Conservation (phyloP, 108 stramenopile genomes). For the Bacterosira constricta region DNA sequence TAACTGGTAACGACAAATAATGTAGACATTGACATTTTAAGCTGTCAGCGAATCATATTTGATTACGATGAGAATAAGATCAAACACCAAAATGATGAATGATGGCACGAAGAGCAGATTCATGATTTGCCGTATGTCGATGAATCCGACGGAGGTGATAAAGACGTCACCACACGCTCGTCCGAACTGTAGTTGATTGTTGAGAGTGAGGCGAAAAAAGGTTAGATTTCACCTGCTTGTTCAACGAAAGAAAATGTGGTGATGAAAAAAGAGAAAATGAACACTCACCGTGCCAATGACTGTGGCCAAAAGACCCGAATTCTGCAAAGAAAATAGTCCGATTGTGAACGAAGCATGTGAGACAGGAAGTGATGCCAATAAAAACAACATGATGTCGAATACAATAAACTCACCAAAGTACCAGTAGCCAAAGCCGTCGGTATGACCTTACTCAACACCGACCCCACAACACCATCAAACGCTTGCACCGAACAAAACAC, state of each 20-base stretch:
- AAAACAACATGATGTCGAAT: no score
- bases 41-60: slow-evolving; percentile 68
- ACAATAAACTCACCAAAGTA: no score
- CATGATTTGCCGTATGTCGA: slow-evolving; percentile 64
- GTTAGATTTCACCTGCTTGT: neutral
- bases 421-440: slow-evolving; percentile 86
- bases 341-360: no score
- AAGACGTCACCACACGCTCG: slow-evolving; percentile 74
- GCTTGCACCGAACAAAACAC: slow-evolving; percentile 67
- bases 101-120: slow-evolving; percentile 73
- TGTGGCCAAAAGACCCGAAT: slow-evolving; percentile 78
- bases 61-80: slow-evolving; percentile 56
- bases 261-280: neutral
- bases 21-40: no score
- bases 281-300: slow-evolving; percentile 66
- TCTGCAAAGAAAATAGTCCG: no score
- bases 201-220: neutral
- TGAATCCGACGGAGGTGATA: slow-evolving; percentile 61
- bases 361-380: no score
- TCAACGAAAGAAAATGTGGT: neutral
- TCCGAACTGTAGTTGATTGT: slow-evolving; percentile 41
- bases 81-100: slow-evolving; percentile 53
- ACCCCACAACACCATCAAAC: slow-evolving; percentile 86
- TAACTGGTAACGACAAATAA: no score
- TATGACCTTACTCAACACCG: slow-evolving; percentile 84